These are phyloP conservation scores for Sanguinoderma infundibulare DNA, from an alignment of 1,284 basidiomycete genomes.

Conservation along the genomic window DNA sequence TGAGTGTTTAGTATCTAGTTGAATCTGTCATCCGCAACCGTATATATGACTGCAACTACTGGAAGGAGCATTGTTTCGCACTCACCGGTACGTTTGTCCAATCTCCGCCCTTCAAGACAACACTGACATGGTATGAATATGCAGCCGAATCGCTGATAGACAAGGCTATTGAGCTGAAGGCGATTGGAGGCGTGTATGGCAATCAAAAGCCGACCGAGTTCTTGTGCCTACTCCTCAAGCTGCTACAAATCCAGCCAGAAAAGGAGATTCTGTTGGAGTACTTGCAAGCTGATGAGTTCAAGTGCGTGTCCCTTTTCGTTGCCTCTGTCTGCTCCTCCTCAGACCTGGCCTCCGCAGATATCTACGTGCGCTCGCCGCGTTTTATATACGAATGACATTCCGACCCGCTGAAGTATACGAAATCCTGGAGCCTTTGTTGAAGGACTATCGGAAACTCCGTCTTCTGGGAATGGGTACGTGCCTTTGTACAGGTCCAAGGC, in stretches of 20 bases:
- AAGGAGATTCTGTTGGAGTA: constrained; percentile 97
- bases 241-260: constrained; percentile 97
- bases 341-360: constrained; percentile 59
- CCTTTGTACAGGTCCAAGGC: too few species aligned
- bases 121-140: constrained; percentile 17
- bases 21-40: constrained; percentile 96
- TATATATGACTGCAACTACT: constrained; percentile 94
- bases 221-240: constrained; percentile 89
- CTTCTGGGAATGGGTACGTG: constrained; percentile 77
- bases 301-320: constrained; percentile 61
- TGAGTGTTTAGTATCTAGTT: constrained; percentile 79
- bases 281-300: constrained; percentile 94
- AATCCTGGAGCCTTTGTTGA: constrained; percentile 90
- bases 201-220: constrained; percentile 94
- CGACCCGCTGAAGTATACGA: constrained; percentile 89
- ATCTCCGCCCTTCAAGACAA: constrained; percentile 10
- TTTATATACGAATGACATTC: constrained; percentile 97
- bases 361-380: constrained; percentile 88
- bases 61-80: constrained; percentile 98
- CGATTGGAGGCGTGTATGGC: constrained; percentile 92
- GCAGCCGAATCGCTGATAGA: constrained; percentile 92
- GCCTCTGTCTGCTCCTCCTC: neutral
- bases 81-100: constrained; percentile 69
- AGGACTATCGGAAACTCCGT: constrained; percentile 92
- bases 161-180: constrained; percentile 82